Conservation (phyloP, 805 yeast genomes). For the Tetrapisispora nanseiensis region DNA sequence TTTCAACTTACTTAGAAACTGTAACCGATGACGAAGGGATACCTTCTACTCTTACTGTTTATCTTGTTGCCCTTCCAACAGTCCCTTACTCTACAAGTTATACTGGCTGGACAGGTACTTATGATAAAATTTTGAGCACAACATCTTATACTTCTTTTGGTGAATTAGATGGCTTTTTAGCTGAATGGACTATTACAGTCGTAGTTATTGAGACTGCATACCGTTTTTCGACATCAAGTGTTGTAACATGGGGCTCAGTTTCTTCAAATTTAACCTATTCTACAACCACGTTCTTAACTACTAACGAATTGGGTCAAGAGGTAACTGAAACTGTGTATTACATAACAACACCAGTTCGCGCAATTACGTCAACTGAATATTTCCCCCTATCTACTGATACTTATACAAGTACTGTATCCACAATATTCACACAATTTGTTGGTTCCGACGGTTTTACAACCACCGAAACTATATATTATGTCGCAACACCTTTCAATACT, state of each 20-base stretch:
- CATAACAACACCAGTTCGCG: not conserved
- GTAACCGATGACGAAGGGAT: not conserved
- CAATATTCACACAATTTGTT: not conserved
- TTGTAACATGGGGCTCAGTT: not conserved
- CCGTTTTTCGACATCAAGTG: not conserved
- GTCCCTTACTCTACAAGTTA: not conserved
- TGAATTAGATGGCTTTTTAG: not conserved
- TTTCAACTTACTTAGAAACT: not conserved
- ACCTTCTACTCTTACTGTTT: not conserved
- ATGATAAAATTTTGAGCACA: not conserved
- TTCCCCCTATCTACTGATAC: not conserved
- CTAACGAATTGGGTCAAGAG: not conserved
- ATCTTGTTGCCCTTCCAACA: not conserved
- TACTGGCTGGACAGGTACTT: not conserved
- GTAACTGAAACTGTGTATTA: not conserved
- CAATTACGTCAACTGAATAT: not conserved
- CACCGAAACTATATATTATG: slow-evolving; percentile 2
- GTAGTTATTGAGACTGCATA: not conserved
- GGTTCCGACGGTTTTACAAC: not conserved
- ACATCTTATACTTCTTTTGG: not conserved
- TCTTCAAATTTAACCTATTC: not conserved
- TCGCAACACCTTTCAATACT: not conserved
- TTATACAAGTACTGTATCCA: not conserved
- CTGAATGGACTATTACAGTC: not conserved
- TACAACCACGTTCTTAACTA: not conserved